Percentiles rank a stretch among this genome's conserved stretches.
Evolutionary conservation across 164 flowering plant species (phyloP).

Genomic region (Taxillus chinensis): DNA sequence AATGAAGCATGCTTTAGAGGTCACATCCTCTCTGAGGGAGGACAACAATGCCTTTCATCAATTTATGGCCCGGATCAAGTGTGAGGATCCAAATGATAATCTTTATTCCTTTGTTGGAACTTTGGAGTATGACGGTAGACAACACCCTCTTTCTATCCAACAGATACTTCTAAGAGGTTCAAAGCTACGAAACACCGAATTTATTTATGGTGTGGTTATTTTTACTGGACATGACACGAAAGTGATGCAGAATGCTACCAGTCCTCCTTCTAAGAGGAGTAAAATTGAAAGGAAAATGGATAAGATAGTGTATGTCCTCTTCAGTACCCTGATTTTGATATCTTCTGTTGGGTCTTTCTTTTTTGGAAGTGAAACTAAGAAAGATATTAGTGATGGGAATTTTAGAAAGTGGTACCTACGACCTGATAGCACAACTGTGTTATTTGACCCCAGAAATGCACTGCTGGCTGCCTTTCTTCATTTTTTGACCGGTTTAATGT

Average conservation of each 20-base stretch:
- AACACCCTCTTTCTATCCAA: constrained; percentile 54
- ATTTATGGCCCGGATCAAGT: constrained; percentile 54
- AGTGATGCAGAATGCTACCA: constrained; percentile 78
- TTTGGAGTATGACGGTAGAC: constrained; percentile 27
- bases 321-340: constrained; percentile 46
- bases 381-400: constrained; percentile 35
- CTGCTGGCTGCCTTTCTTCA: constrained; percentile 56
- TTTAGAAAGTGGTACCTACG: constrained; percentile 70
- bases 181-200: constrained; percentile 72
- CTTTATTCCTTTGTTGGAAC: constrained; percentile 74
- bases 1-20: constrained; percentile 57
- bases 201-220: constrained; percentile 64
- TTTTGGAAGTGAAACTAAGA: constrained; percentile 51
- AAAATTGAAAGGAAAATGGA: constrained; percentile 75
- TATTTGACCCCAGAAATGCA: constrained; percentile 60
- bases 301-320: constrained; percentile 64
- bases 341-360: constrained; percentile 57
- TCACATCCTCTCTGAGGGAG: constrained; percentile 28
- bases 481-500: constrained; percentile 76
- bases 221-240: constrained; percentile 91
- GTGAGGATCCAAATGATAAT: constrained; percentile 91
- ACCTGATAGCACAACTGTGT: constrained; percentile 49
- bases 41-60: constrained; percentile 38
- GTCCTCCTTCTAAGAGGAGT: constrained; percentile 90
- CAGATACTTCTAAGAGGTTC: constrained; percentile 83